A percentile compares a stretch with the other conserved stretches of the same genome.
Conservation (phyloP, 306 rosid species). For the Dicorynia guianensis region DNA sequence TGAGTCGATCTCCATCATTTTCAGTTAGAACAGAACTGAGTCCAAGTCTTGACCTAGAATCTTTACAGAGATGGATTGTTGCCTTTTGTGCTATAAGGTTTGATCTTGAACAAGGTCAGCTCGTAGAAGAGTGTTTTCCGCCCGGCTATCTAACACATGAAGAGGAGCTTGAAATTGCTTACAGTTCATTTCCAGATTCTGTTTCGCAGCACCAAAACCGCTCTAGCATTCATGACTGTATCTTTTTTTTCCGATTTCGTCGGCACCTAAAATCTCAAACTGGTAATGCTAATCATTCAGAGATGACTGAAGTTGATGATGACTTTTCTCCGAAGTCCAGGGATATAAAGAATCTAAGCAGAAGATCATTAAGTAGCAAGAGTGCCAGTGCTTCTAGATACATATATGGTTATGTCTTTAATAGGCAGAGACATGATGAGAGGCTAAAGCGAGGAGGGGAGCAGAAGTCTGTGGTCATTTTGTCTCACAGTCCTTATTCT, state of each 20-base stretch:
- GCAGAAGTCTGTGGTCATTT: constrained; percentile 91
- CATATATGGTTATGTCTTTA: constrained; percentile 91
- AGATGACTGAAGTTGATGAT: constrained; percentile 51
- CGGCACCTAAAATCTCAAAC: constrained; percentile 54
- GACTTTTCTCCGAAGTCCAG: constrained; percentile 47
- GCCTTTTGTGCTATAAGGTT: constrained; percentile 85
- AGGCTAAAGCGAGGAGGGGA: constrained; percentile 96
- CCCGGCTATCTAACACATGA: constrained; percentile 70
- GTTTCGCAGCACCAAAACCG: constrained; percentile 91
- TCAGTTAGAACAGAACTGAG: constrained; percentile 71
- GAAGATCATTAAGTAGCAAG: constrained; percentile 44
- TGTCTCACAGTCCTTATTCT: constrained; percentile 77
- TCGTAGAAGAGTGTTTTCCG: constrained; percentile 95
- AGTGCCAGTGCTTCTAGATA: constrained; percentile 52
- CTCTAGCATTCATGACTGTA: constrained; percentile 84
- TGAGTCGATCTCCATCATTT: constrained; percentile 87
- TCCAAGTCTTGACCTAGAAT: constrained; percentile 73
- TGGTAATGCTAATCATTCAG: constrained; percentile 46
- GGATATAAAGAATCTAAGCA: constrained; percentile 42
- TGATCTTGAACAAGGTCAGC: constrained; percentile 94
- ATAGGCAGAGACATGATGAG: constrained; percentile 96
- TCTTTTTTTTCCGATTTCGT: constrained; percentile 78
- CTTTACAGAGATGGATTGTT: constrained; percentile 72
- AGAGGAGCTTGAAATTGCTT: constrained; percentile 89
- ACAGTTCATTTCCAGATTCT: constrained; percentile 85